A percentile compares a stretch with the other conserved stretches of the same genome.
Conservation (phyloP, 768 basidiomycete genomes). For the Leccinum olivaceopallidum region DNA sequence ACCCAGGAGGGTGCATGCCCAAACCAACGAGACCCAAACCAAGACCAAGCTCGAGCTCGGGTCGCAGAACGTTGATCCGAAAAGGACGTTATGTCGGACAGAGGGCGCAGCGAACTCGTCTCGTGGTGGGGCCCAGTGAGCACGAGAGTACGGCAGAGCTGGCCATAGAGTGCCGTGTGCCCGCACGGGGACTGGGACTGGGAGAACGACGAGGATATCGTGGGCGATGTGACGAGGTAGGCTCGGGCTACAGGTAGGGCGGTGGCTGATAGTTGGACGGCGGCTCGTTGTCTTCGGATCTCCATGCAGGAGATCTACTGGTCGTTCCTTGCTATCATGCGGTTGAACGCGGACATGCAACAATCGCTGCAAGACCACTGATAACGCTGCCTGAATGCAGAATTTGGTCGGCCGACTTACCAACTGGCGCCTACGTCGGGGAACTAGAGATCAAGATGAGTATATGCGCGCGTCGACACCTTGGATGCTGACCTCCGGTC, state of each 20-base stretch:
- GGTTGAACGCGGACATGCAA: conserved; percentile 5
- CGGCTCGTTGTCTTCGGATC: conserved; percentile 50
- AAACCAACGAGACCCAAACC: too few species aligned
- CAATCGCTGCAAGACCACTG: too few species aligned
- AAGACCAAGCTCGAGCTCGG: conserved; percentile 40
- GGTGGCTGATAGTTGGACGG: conserved; percentile 49
- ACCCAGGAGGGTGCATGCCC: conserved; percentile 15
- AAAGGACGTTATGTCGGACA: conserved; percentile 25
- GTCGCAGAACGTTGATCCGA: conserved; percentile 45
- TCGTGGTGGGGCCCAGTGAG: conserved; percentile 11
- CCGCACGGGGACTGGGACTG: conserved; percentile 22
- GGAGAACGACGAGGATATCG: conserved; percentile 30
- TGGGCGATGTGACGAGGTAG: conserved; percentile 18
- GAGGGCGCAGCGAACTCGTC: conserved; percentile 21
- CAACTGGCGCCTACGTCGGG: conserved; percentile 42
- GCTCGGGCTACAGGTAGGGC: conserved; percentile 71
- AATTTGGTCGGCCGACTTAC: conserved; percentile 25
- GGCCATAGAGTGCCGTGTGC: conserved; percentile 22
- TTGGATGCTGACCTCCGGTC: conserved; percentile 22
- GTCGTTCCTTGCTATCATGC: conserved; percentile 51
- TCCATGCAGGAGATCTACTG: conserved; percentile 58
- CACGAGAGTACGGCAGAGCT: conserved; percentile 18
- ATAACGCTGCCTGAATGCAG: too few species aligned
- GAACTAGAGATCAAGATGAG: conserved; percentile 21
- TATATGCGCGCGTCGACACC: neutral